These are phyloP conservation scores for Aechmea fasciata DNA, from an alignment of 176 grass and related monocot genomes.

Conservation along the genomic window DNA sequence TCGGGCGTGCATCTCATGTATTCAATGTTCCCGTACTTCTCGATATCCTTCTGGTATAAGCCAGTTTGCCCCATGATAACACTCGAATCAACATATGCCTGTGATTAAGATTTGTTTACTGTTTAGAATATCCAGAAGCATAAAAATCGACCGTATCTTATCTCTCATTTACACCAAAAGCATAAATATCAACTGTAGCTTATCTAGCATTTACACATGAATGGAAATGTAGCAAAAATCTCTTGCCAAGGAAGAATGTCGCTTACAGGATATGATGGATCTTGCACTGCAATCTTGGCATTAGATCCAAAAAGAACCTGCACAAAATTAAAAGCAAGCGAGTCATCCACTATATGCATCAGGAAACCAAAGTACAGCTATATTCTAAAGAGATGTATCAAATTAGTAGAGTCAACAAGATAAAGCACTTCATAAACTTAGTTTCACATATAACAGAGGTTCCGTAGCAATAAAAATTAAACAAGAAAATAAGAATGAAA, in stretches of 20 bases:
- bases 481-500: not conserved
- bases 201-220: not conserved
- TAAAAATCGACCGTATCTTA: not conserved
- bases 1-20: constrained; percentile 93
- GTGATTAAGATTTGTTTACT: not conserved
- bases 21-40: constrained; percentile 72
- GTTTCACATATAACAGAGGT: not conserved
- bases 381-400: not conserved
- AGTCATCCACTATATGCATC: not conserved
- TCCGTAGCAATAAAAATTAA: not conserved
- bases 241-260: not conserved
- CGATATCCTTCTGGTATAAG: constrained; percentile 64
- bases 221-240: not conserved
- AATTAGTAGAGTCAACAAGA: not conserved
- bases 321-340: constrained; percentile 5
- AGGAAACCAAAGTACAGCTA: too few species aligned
- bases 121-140: too few species aligned
- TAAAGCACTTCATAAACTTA: not conserved
- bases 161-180: not conserved
- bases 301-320: constrained; percentile 92
- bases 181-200: not conserved
- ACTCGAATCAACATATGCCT: constrained; percentile 96
- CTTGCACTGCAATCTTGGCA: constrained; percentile 80
- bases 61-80: constrained; percentile 81
- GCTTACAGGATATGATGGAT: constrained; percentile 92